Conservation (phyloP, 2,329 filamentous ascomycete species). For the Ophiocordyceps unilateralis region DNA sequence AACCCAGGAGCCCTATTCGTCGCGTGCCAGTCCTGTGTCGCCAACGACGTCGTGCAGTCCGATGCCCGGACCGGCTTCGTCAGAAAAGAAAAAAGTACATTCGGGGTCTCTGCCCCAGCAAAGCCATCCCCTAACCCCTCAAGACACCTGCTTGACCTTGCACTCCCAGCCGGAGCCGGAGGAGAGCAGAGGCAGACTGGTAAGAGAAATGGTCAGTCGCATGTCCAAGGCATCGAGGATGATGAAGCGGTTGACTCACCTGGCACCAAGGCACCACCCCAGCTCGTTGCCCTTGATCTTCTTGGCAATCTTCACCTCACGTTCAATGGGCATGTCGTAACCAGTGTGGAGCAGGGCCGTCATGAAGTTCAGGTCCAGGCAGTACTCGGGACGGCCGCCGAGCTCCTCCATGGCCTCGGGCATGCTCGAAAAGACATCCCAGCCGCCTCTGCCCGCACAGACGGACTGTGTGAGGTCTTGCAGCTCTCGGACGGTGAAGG, state of each 20-base stretch:
- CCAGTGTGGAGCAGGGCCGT: conserved; percentile 80
- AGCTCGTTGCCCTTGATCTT: conserved; percentile 96
- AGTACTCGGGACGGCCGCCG: conserved; percentile 69
- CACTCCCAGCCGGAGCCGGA: conserved; percentile 80
- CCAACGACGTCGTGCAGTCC: conserved; percentile 2
- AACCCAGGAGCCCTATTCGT: neutral
- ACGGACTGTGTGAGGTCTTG: conserved; percentile 73
- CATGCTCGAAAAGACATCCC: conserved; percentile 66
- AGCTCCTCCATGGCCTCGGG: conserved; percentile 69
- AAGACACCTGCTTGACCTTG: conserved; percentile 61
- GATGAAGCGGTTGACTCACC: conserved; percentile 34
- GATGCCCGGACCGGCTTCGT: neutral
- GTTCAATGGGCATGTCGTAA: conserved; percentile 93
- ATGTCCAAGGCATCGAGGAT: neutral
- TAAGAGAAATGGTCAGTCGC: conserved; percentile 5
- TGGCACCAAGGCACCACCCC: conserved; percentile 94
- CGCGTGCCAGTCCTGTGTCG: neutral
- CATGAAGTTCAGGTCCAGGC: conserved; percentile 95
- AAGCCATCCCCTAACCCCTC: conserved; percentile 9
- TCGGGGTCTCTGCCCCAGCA: no score
- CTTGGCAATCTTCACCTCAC: conserved; percentile 96
- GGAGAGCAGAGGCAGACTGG: conserved; percentile 65
- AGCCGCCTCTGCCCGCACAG: conserved; percentile 59
- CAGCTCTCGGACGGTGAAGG: conserved; percentile 81
- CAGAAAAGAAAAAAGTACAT: neutral